These are phyloP conservation scores for Hymenotorrendiella dingleyae DNA, from an alignment of 2,329 filamentous ascomycete species.

Conservation along the genomic window DNA sequence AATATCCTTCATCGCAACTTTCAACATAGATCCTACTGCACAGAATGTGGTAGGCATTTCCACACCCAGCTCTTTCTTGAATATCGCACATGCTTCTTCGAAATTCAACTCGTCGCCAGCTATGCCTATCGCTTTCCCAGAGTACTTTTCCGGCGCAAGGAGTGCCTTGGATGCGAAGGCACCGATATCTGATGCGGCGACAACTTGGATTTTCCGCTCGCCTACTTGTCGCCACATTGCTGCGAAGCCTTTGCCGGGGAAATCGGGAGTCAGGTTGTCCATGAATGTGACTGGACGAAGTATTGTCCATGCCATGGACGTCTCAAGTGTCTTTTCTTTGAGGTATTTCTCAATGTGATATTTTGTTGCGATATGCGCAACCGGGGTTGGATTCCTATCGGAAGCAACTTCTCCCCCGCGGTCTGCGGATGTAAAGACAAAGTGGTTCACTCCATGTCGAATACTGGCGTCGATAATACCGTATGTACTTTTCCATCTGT, in stretches of 20 bases:
- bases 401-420: conserved; percentile 48
- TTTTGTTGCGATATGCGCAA: conserved; percentile 60
- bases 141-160: conserved; percentile 33
- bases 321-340: conserved; percentile 31
- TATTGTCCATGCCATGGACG: conserved; percentile 48
- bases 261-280: conserved; percentile 36
- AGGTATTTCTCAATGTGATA: conserved; percentile 57
- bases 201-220: conserved; percentile 34
- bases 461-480: conserved; percentile 52
- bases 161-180: conserved; percentile 41
- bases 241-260: conserved; percentile 22
- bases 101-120: conserved; percentile 41
- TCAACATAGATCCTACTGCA: conserved; percentile 21
- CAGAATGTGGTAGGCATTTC: conserved; percentile 27
- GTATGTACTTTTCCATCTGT: no score
- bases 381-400: conserved; percentile 45
- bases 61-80: conserved; percentile 27
- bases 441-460: conserved; percentile 48
- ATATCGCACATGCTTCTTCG: conserved; percentile 28
- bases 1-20: conserved; percentile 25
- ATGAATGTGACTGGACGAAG: conserved; percentile 52
- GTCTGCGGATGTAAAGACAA: conserved; percentile 60
- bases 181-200: conserved; percentile 41
- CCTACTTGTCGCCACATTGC: conserved; percentile 23
- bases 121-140: conserved; percentile 35